phyloP scores from a whole-genome alignment of 1,284 basidiomycete genomes.

The Rhizoctonia solani region DNA sequence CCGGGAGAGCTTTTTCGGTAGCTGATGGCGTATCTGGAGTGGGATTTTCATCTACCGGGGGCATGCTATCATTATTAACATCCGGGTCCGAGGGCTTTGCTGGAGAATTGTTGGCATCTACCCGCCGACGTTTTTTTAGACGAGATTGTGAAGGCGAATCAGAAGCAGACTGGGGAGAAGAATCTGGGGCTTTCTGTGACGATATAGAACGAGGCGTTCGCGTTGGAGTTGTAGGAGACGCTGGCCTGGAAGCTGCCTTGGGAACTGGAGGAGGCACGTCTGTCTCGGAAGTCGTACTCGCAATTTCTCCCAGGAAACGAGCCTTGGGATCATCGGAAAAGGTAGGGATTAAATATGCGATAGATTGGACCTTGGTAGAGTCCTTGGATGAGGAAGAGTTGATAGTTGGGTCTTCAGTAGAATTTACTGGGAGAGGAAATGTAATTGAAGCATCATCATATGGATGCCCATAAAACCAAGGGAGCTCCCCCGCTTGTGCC shows the following conservation, averaged over 20 bases:
- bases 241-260: conserved; percentile 10
- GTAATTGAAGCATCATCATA: conserved; percentile 62
- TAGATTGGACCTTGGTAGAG: conserved; percentile 48
- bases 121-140: conserved; percentile 18
- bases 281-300: conserved; percentile 53
- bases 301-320: conserved; percentile 87
- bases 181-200: not conserved
- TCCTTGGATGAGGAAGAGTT: conserved; percentile 32
- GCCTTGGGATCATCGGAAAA: conserved; percentile 95
- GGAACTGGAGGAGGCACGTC: conserved; percentile 15
- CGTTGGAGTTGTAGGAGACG: not conserved
- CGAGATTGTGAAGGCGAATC: conserved; percentile 14
- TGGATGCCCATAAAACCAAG: conserved; percentile 78
- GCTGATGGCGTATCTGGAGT: conserved; percentile 41
- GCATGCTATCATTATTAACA: not conserved
- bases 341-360: conserved; percentile 79
- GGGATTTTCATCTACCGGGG: not conserved
- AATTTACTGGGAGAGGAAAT: conserved; percentile 47
- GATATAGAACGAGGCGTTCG: not conserved
- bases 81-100: conserved; percentile 38
- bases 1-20: conserved; percentile 46
- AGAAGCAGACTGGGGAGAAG: not conserved
- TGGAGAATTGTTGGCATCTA: not conserved
- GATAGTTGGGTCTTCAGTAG: conserved; percentile 37
- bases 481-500: conserved; percentile 29